Conservation (phyloP, 1,139 yeast species). For the Suhomyces ambrosiae region DNA sequence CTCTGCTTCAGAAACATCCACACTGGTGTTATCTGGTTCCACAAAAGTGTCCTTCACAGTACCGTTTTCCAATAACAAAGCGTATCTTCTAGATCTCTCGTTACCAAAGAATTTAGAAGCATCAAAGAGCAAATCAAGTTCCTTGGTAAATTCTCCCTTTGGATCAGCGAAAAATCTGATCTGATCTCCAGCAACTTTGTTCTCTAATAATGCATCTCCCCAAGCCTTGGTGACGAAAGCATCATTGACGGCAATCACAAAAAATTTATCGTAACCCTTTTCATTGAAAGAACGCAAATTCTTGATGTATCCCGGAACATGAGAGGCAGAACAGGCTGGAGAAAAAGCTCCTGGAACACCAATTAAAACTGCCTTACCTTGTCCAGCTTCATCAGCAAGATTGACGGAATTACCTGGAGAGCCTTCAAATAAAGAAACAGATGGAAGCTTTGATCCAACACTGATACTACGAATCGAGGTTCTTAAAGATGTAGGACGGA, state of each 20-base stretch:
- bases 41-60: slow-evolving; percentile 63
- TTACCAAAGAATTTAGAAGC: slow-evolving; percentile 31
- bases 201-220: slow-evolving; percentile 49
- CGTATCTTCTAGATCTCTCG: slow-evolving; percentile 73
- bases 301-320: slow-evolving; percentile 76
- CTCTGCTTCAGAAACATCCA: slow-evolving; percentile 51
- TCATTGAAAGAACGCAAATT: slow-evolving; percentile 52
- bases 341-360: slow-evolving; percentile 94
- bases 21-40: slow-evolving; percentile 81
- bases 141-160: slow-evolving; percentile 65
- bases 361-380: slow-evolving; percentile 61
- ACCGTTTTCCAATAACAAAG: slow-evolving; percentile 74
- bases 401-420: slow-evolving; percentile 70
- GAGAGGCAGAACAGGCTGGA: slow-evolving; percentile 78
- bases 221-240: slow-evolving; percentile 84
- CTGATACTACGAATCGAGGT: slow-evolving; percentile 31
- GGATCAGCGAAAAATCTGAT: slow-evolving; percentile 77
- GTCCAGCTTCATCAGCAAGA: slow-evolving; percentile 55
- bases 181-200: slow-evolving; percentile 35
- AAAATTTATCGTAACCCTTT: slow-evolving; percentile 65
- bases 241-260: slow-evolving; percentile 80
- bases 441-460: slow-evolving; percentile 63
- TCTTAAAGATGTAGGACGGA: slow-evolving; percentile 5
- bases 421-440: slow-evolving; percentile 55
- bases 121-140: slow-evolving; percentile 54